These are phyloP conservation scores for Rhynchosporium agropyri DNA, from an alignment of 2,329 filamentous ascomycete species.

Conservation along the genomic window DNA sequence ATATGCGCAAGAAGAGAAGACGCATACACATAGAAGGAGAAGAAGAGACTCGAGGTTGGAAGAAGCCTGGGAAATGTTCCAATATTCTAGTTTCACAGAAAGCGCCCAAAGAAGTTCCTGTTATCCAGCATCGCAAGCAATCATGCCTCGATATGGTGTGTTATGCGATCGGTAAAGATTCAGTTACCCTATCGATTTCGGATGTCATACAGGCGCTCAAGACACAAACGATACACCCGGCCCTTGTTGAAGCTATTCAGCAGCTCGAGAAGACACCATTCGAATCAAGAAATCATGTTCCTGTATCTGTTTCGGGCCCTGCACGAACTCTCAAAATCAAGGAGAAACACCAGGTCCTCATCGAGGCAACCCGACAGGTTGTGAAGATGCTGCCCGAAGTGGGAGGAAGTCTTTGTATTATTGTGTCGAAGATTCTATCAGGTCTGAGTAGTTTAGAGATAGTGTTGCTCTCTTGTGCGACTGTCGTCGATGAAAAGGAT, in stretches of 20 bases:
- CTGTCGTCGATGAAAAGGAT: background rate
- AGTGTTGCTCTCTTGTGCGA: background rate
- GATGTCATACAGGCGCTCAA: background rate
- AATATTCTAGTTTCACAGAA: background rate
- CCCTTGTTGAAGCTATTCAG: background rate
- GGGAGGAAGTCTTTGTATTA: background rate
- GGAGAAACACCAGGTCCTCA: background rate
- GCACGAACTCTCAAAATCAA: background rate
- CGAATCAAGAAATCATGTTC: background rate
- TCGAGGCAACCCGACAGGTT: background rate
- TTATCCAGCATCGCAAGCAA: background rate
- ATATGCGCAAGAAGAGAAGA: background rate
- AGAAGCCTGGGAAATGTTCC: background rate
- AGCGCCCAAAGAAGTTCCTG: background rate
- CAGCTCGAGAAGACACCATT: slow-evolving; percentile 1
- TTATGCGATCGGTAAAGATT: slow-evolving; percentile 1
- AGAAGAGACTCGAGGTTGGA: background rate
- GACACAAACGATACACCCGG: background rate
- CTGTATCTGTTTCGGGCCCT: background rate
- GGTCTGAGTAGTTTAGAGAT: background rate
- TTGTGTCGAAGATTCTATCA: slow-evolving; percentile 5
- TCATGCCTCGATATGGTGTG: background rate
- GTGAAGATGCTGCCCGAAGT: background rate
- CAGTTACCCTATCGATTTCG: background rate
- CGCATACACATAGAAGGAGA: background rate